Evolutionary conservation across 352 stramenopile species (phyloP), one percentile per base, ranked within the genome.

Genomic region (Stephanocyclus meneghinianus): DNA sequence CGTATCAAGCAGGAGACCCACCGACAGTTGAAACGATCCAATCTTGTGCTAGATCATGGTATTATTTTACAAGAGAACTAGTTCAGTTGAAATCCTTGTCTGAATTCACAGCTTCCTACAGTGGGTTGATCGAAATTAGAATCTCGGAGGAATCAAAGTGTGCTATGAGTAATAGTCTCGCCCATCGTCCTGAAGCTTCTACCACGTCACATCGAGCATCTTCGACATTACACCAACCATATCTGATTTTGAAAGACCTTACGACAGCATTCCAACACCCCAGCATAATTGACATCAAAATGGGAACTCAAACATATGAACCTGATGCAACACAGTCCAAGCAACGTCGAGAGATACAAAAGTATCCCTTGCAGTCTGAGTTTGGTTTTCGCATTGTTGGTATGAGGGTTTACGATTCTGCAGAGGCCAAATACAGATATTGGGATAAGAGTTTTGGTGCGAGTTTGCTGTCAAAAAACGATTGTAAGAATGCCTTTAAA

Each of bases 231-330:
- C 48, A 44, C 5, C 71, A 87, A 61, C 78, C 85, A 50, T 96
- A 97, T 82, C 80, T 98, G 16, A 76, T 93, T 37, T 83, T 99
- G 32, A 87, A 96, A 57, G 94, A 98, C 78, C 70, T 98, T 21
- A 97, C 95, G n/a, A 85, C 68, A 56, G 89, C 86, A 9, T 95
- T 95, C 45, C 21, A 59, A 21, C 91, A 91, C 77, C 95, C 96
- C 9, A 98, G 95, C 81, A 93, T 98, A 57, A 97, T 99, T 88
- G 96, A 99, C 85, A 89, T 99, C 57, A 99, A 99, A 89, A 96
- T 98, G 76, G 96, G 96, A 53, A 95, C 90, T 42, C 89, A 93
- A 78, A 97, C 96, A n/a, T 98, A 96, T 79, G 96, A 98, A 78
- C 87, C 95, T 32, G 84, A 92, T 63, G 95, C 95, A 53, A 86